Conservation (phyloP, 2,329 filamentous ascomycete species). For the Trichothecium sympodiale region DNA sequence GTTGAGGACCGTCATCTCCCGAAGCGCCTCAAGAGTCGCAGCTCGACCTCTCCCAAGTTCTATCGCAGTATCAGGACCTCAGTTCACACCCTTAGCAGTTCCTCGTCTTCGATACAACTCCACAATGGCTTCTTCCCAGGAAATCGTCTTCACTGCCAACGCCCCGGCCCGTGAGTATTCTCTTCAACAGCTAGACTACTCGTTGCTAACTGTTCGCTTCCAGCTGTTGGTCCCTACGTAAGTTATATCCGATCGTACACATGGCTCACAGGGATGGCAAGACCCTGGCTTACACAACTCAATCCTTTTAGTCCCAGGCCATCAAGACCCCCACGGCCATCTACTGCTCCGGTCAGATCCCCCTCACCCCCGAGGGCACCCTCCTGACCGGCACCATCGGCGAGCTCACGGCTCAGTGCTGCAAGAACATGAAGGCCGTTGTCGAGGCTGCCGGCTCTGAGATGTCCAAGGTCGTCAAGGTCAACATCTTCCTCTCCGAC, state of each 20-base stretch:
- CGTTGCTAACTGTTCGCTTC: background rate
- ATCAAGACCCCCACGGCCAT: slow-evolving; percentile 55
- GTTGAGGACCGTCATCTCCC: too few relatives aligned
- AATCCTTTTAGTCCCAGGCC: slow-evolving; percentile 43
- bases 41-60: background rate
- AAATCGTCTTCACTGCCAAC: slow-evolving; percentile 45
- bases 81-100: slow-evolving; percentile 19
- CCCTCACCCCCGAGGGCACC: slow-evolving; percentile 45
- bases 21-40: too few relatives aligned
- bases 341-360: slow-evolving; percentile 66
- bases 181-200: background rate
- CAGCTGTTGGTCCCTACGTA: slow-evolving; percentile 55
- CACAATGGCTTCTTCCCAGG: slow-evolving; percentile 33
- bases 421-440: slow-evolving; percentile 75
- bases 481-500: slow-evolving; percentile 81
- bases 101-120: slow-evolving; percentile 17
- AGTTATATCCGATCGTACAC: too few relatives aligned
- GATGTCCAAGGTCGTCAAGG: slow-evolving; percentile 77
- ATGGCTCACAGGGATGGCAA: background rate
- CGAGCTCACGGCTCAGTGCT: slow-evolving; percentile 51
- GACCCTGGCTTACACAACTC: slow-evolving; percentile 6
- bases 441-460: slow-evolving; percentile 71
- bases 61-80: slow-evolving; percentile 5
- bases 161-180: slow-evolving; percentile 43
- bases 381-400: slow-evolving; percentile 48